phyloP scores from a whole-genome alignment of 352 stramenopile species.

The Pythium biforme region DNA sequence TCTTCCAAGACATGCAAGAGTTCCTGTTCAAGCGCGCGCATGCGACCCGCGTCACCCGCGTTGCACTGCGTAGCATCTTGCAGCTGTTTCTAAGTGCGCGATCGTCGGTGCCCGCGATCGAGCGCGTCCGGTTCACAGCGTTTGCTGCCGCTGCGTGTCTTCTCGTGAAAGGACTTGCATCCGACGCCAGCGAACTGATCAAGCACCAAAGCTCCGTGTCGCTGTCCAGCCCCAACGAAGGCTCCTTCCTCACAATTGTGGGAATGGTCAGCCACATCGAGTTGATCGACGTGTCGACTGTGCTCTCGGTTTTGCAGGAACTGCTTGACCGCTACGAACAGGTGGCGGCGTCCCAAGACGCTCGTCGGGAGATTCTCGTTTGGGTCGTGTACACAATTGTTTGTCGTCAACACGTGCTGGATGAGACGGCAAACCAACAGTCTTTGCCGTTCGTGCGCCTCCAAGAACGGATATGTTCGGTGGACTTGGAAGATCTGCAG shows the following conservation, averaged over 20 bases:
- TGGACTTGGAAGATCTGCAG: constrained; percentile 45
- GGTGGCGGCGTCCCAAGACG: background rate
- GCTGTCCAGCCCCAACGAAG: background rate
- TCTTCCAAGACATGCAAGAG: constrained; percentile 48
- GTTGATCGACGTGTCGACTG: background rate
- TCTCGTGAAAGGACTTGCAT: constrained; percentile 48
- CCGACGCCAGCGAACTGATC: constrained; percentile 17
- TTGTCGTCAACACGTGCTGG: constrained; percentile 40
- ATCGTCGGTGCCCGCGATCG: background rate
- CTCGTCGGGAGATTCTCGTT: background rate
- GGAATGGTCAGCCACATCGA: constrained; percentile 14
- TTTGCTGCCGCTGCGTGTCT: constrained; percentile 37
- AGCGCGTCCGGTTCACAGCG: constrained; percentile 24
- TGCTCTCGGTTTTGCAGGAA: constrained; percentile 1
- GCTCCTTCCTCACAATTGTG: background rate
- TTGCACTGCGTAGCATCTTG: background rate
- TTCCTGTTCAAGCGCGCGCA: constrained; percentile 53
- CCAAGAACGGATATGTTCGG: constrained; percentile 24
- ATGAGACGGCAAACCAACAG: background rate
- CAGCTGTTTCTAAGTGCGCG: background rate
- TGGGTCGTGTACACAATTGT: constrained; percentile 24
- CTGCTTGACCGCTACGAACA: constrained; percentile 13
- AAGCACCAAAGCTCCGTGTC: background rate
- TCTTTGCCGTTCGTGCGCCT: background rate
- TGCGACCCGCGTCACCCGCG: constrained; percentile 15